Conservation (phyloP, 2,329 filamentous ascomycete species). For the Cytospora schulzeri region DNA sequence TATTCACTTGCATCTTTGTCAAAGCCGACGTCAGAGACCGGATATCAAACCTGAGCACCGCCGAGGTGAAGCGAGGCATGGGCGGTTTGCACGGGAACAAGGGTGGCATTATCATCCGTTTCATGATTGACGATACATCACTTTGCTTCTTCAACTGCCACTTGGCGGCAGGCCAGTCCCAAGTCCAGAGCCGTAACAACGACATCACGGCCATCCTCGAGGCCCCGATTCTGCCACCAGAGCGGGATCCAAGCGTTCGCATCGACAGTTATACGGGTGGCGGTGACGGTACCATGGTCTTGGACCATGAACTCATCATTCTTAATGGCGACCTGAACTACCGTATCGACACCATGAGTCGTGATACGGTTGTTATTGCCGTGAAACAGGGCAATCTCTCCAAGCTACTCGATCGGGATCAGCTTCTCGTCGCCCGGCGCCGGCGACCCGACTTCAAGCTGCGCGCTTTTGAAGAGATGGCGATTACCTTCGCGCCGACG, state of each 20-base stretch:
- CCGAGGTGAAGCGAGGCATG: constrained; percentile 94
- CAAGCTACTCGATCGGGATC: constrained; percentile 90
- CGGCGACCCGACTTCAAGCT: constrained; percentile 89
- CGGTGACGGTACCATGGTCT: constrained; percentile 91
- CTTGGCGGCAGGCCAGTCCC: constrained; percentile 88
- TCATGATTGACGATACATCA: constrained; percentile 89
- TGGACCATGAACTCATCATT: constrained; percentile 97
- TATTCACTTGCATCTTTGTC: constrained; percentile 96
- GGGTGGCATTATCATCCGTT: constrained; percentile 88
- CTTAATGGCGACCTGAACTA: constrained; percentile 97
- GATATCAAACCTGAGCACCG: constrained; percentile 74
- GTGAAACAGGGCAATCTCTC: constrained; percentile 78
- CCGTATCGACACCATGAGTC: constrained; percentile 94
- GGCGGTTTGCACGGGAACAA: constrained; percentile 96
- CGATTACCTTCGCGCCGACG: constrained; percentile 90
- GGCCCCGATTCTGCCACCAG: constrained; percentile 69
- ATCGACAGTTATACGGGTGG: constrained; percentile 83
- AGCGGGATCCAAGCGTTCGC: constrained; percentile 67
- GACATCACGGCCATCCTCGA: constrained; percentile 91
- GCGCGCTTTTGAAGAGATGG: constrained; percentile 85
- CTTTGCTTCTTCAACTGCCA: constrained; percentile 98
- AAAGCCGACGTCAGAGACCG: constrained; percentile 75
- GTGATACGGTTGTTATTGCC: constrained; percentile 86
- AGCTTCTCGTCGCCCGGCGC: constrained; percentile 83
- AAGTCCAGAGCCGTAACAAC: constrained; percentile 88